phyloP scores from a whole-genome alignment of 2,329 filamentous ascomycete species.

The Ambrosiella beaveri region DNA sequence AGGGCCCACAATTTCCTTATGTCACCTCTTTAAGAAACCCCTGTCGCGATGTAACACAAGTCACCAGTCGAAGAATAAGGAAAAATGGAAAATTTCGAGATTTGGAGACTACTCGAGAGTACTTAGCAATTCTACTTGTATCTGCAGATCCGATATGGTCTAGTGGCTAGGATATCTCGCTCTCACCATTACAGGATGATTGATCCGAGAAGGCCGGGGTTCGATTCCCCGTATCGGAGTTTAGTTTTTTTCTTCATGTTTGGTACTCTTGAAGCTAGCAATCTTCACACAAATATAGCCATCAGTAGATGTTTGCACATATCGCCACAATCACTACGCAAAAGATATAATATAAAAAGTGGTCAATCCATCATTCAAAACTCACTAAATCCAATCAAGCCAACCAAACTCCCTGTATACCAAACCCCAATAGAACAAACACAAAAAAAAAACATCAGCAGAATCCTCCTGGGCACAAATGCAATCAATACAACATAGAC shows the following conservation, averaged over 20 bases:
- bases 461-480: neutral
- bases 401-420: neutral
- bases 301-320: neutral
- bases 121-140: neutral
- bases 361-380: neutral
- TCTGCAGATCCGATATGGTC: neutral
- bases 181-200: neutral
- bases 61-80: neutral
- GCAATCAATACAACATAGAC: neutral
- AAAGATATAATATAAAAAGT: neutral
- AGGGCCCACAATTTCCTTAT: neutral
- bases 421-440: neutral
- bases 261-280: neutral
- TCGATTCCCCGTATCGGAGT: constrained; percentile 16
- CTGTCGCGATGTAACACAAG: neutral
- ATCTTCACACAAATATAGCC: neutral
- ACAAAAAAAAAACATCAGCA: neutral
- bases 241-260: neutral
- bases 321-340: neutral
- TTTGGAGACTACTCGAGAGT: neutral
- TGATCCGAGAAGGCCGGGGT: constrained; percentile 15
- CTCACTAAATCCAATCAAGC: neutral
- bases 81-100: no score
- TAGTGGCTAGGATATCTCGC: neutral
- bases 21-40: neutral